A percentile compares a stretch with the other conserved stretches of the same genome.
These are phyloP conservation scores for Phialocephala sp. DNA, from an alignment of 2,329 filamentous ascomycete genomes.

Conservation along the genomic window DNA sequence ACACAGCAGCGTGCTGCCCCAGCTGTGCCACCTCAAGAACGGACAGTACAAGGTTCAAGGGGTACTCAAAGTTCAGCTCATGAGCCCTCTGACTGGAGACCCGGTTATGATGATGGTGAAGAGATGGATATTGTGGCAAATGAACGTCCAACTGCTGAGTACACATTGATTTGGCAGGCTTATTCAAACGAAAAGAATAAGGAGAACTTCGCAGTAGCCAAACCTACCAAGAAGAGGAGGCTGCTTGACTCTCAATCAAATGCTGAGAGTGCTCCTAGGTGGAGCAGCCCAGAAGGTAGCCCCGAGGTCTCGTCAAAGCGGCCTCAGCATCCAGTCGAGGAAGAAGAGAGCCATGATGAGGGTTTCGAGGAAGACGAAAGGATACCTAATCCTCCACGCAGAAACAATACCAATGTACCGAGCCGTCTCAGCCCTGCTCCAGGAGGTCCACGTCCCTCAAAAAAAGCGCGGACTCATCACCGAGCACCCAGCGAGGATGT, in stretches of 20 bases:
- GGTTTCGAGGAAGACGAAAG: constrained; percentile 36
- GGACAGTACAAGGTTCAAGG: background rate
- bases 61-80: background rate
- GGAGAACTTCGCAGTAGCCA: constrained; percentile 34
- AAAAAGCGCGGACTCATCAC: constrained; percentile 13
- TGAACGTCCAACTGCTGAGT: constrained; percentile 20
- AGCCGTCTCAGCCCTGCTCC: constrained; percentile 11
- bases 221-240: constrained; percentile 19
- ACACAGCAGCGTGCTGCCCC: constrained; percentile 13
- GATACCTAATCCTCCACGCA: constrained; percentile 28
- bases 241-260: constrained; percentile 32
- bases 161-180: background rate
- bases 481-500: background rate
- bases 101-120: background rate
- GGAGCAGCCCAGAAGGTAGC: constrained; percentile 29
- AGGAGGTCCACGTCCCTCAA: constrained; percentile 12
- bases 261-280: constrained; percentile 28
- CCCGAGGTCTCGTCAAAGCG: constrained; percentile 5
- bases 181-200: constrained; percentile 38
- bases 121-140: constrained; percentile 6
- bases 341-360: constrained; percentile 34
- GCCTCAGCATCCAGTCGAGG: constrained; percentile 9
- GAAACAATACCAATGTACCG: constrained; percentile 13
- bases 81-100: background rate
- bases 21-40: constrained; percentile 4